A percentile compares a stretch with the other conserved stretches of the same genome.
phyloP scores from a whole-genome alignment of 169 alveolate genomes.

The Eimeria necatrix region DNA sequence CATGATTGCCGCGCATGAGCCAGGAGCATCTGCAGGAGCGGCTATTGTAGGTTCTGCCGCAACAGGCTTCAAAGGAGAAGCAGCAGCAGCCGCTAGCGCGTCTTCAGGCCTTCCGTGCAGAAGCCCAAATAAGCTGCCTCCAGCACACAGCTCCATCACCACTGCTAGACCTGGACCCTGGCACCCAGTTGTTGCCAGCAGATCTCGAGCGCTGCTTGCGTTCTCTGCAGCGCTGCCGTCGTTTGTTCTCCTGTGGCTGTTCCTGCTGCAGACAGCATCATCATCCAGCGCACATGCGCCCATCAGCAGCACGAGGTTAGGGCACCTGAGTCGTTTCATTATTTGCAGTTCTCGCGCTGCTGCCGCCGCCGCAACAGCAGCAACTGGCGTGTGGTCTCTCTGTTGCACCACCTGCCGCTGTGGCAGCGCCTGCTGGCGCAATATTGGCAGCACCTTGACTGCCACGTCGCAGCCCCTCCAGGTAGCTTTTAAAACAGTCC shows the following conservation, averaged over 20 bases:
- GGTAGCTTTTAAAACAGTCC: slow-evolving; percentile 74
- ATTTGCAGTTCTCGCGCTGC: slow-evolving; percentile 88
- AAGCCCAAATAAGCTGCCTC: slow-evolving; percentile 90
- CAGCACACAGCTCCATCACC: slow-evolving; percentile 92
- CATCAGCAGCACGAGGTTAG: slow-evolving; percentile 88
- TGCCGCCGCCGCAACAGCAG: slow-evolving; percentile 42
- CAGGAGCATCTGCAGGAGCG: slow-evolving; percentile 24
- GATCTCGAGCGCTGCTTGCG: slow-evolving; percentile 30
- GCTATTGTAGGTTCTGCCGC: neutral
- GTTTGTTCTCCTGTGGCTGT: neutral
- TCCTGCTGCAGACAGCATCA: slow-evolving; percentile 40
- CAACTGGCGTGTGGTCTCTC: neutral
- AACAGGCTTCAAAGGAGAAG: neutral
- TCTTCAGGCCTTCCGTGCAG: slow-evolving; percentile 85
- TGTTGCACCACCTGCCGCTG: slow-evolving; percentile 8
- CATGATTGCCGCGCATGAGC: neutral
- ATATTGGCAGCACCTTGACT: slow-evolving; percentile 81
- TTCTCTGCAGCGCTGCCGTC: slow-evolving; percentile 8
- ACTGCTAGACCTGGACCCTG: slow-evolving; percentile 82
- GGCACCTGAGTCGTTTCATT: slow-evolving; percentile 89
- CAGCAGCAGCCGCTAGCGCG: slow-evolving; percentile 71
- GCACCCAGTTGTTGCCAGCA: slow-evolving; percentile 56
- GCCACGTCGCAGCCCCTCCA: slow-evolving; percentile 85
- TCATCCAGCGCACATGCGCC: slow-evolving; percentile 68
- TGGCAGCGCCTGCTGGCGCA: slow-evolving; percentile 80